A percentile compares a stretch with the other conserved stretches of the same genome.
Conservation (phyloP, 2,329 filamentous ascomycete genomes). For the Diaporthe ilicicola region DNA sequence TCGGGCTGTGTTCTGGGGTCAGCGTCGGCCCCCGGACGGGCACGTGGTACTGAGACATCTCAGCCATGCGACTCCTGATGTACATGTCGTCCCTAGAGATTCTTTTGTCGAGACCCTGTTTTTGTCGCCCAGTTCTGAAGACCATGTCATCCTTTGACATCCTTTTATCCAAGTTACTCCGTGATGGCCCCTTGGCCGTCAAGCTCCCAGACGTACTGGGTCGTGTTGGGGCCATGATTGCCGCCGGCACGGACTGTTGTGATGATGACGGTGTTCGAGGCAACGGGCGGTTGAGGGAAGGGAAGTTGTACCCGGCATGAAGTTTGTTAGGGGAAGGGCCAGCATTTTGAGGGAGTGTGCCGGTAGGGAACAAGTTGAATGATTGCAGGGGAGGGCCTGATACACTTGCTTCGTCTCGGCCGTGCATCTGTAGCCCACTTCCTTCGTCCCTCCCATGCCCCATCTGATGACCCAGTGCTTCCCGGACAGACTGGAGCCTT, state of each 20-base stretch:
- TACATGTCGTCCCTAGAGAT: conserved; percentile 54
- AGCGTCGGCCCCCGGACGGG: conserved; percentile 52
- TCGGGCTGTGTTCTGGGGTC: conserved; percentile 53
- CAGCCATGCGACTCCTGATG: conserved; percentile 42
- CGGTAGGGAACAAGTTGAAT: conserved; percentile 40
- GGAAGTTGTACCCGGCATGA: conserved; percentile 41
- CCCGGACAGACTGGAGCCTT: conserved; percentile 1
- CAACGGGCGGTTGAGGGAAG: conserved; percentile 43
- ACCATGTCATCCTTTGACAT: conserved; percentile 56
- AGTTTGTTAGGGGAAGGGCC: conserved; percentile 40
- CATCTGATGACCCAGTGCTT: conserved; percentile 20
- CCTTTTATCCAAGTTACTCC: conserved; percentile 48
- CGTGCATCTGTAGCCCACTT: conserved; percentile 38
- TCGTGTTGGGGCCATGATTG: conserved; percentile 45
- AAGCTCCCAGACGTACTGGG: conserved; percentile 47
- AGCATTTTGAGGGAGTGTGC: conserved; percentile 42
- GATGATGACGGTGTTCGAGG: conserved; percentile 34
- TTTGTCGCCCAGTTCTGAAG: conserved; percentile 38
- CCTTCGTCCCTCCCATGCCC: conserved; percentile 16
- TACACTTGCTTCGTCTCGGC: conserved; percentile 41
- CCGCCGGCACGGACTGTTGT: conserved; percentile 33
- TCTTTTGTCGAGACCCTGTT: conserved; percentile 46
- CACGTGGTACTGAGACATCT: conserved; percentile 48
- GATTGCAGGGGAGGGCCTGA: conserved; percentile 47
- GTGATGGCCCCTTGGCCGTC: conserved; percentile 7